Percentiles rank a stretch among this genome's conserved stretches.
These are phyloP conservation scores for Colletotrichum plurivorum DNA, from an alignment of 2,329 filamentous ascomycete genomes.

Conservation along the genomic window DNA sequence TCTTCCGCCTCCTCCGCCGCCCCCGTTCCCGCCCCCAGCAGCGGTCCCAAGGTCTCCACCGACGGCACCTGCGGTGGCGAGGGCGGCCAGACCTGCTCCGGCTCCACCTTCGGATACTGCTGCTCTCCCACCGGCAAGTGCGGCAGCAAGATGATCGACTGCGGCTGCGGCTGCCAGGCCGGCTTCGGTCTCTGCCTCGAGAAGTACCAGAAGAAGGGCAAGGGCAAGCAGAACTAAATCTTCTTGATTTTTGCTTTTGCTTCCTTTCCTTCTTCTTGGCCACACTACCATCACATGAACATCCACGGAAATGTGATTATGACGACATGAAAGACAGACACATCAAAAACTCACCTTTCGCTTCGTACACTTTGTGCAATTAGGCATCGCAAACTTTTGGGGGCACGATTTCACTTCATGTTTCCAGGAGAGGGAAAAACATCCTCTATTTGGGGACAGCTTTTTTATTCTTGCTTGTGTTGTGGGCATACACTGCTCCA, in stretches of 20 bases:
- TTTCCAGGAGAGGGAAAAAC: no score
- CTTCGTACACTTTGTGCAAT: conserved; percentile 10
- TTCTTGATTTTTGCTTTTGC: not conserved
- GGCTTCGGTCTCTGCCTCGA: conserved; percentile 52
- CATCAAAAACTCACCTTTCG: conserved; percentile 8
- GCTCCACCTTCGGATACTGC: conserved; percentile 58
- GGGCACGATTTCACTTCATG: no score
- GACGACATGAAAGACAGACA: conserved; percentile 20
- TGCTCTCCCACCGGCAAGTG: conserved; percentile 59
- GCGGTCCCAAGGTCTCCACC: conserved; percentile 49
- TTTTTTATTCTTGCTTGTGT: no score
- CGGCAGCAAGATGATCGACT: conserved; percentile 52
- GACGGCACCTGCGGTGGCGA: conserved; percentile 58
- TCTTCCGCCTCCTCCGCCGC: conserved; percentile 22
- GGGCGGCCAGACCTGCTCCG: conserved; percentile 56
- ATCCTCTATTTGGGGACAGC: no score
- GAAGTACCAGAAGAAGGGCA: conserved; percentile 30
- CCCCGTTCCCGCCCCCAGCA: not conserved
- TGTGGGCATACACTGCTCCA: not conserved
- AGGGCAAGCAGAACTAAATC: conserved; percentile 12
- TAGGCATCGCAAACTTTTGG: conserved; percentile 1
- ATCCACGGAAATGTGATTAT: conserved; percentile 17
- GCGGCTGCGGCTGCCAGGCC: conserved; percentile 53
- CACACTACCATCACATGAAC: conserved; percentile 5
- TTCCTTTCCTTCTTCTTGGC: not conserved